A percentile compares a stretch with the other conserved stretches of the same genome.
phyloP scores from a whole-genome alignment of 345 rosid species.

The Eucalyptus erythrocorys region DNA sequence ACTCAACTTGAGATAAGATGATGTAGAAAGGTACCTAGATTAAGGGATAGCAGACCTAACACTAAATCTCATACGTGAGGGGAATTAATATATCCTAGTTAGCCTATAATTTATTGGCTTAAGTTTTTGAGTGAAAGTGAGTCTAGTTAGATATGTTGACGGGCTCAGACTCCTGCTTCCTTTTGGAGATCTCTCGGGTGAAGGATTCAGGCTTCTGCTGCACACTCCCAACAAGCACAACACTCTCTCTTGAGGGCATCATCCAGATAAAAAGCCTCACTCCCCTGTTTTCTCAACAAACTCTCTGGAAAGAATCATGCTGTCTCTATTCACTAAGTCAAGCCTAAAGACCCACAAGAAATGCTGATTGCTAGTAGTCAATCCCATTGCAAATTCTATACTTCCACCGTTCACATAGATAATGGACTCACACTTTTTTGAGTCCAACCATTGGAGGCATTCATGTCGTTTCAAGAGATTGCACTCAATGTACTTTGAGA shows the following conservation, averaged over 20 bases:
- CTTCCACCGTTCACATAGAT: background rate
- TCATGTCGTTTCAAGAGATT: background rate
- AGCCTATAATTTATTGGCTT: too few species aligned
- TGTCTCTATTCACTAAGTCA: background rate
- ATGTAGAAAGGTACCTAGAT: too few species aligned
- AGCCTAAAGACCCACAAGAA: slow-evolving; percentile 2
- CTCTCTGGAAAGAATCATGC: background rate
- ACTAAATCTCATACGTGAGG: too few species aligned
- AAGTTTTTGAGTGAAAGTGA: too few species aligned
- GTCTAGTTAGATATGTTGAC: too few species aligned
- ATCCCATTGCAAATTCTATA: slow-evolving; percentile 1
- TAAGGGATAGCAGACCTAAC: too few species aligned
- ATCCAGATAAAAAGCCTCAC: background rate
- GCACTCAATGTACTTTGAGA: background rate
- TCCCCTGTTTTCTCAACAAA: background rate
- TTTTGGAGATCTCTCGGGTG: too few species aligned
- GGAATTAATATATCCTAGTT: too few species aligned
- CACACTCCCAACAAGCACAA: background rate
- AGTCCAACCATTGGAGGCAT: background rate
- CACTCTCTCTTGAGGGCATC: slow-evolving; percentile 11
- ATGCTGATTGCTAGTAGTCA: background rate
- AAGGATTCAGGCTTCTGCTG: too few species aligned
- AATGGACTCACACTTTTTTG: background rate
- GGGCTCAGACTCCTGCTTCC: too few species aligned
- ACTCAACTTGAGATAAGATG: too few species aligned